Evolutionary conservation across 768 basidiomycete species (phyloP).

Genomic region (Rhizopogon vulgaris): DNA sequence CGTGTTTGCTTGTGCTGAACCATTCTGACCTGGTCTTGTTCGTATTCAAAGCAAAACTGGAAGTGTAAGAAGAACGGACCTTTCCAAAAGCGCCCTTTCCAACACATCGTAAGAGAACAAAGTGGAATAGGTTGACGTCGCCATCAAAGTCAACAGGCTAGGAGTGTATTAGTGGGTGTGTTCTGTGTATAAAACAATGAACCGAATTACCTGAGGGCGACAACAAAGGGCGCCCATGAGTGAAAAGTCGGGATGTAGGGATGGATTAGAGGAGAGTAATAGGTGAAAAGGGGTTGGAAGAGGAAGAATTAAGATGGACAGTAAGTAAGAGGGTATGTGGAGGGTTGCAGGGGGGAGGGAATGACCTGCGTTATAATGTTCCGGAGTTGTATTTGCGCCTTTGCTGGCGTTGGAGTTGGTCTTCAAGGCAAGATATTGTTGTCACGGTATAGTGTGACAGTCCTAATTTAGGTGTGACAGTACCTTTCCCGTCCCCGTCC

Average conservation of each 20-base stretch:
- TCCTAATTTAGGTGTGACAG: not conserved
- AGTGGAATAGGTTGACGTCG: constrained; percentile 95
- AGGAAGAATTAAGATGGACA: not conserved
- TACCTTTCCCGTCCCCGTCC: not conserved
- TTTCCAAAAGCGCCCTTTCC: constrained; percentile 99
- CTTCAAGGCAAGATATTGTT: not conserved
- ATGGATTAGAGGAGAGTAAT: too few species aligned
- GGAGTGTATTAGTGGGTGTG: not conserved
- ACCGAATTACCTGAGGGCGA: constrained; percentile 74
- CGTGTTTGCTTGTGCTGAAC: constrained; percentile 99
- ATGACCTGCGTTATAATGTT: not conserved
- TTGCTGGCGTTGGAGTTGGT: not conserved
- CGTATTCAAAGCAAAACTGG: constrained; percentile 8
- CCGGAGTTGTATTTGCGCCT: too few species aligned
- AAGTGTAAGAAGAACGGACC: constrained; percentile 41
- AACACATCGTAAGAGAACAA: constrained; percentile 90
- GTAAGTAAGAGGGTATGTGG: not conserved
- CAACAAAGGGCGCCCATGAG: constrained; percentile 79
- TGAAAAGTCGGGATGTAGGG: not conserved
- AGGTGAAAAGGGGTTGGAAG: constrained; percentile 9
- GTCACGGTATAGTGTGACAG: constrained; percentile 1
- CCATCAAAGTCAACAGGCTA: constrained; percentile 95
- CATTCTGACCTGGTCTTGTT: constrained; percentile 77
- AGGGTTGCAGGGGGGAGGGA: not conserved
- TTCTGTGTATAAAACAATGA: constrained; percentile 15